Conservation (phyloP, 2,329 filamentous ascomycete species). For the Xylariomycetidae sp. region DNA sequence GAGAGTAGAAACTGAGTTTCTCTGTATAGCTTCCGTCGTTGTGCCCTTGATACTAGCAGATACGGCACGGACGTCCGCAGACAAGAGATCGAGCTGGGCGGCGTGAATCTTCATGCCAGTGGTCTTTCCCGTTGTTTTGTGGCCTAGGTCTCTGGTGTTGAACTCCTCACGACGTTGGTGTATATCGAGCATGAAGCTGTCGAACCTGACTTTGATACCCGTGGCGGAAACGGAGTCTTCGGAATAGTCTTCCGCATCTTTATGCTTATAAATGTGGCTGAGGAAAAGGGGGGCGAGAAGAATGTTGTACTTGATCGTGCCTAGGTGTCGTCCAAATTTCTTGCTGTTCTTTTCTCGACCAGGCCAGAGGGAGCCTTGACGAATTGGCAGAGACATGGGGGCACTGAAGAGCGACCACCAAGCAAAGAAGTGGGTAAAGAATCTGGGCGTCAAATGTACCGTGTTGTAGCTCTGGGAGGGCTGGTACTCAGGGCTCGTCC, state of each 20-base stretch:
- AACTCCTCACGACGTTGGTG: slow-evolving; percentile 93
- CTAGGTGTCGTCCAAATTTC: slow-evolving; percentile 93
- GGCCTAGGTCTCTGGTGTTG: slow-evolving; percentile 70
- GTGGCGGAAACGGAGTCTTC: slow-evolving; percentile 79
- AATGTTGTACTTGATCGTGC: slow-evolving; percentile 97
- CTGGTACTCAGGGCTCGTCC: slow-evolving; percentile 68
- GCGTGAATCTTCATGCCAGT: slow-evolving; percentile 95
- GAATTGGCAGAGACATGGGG: slow-evolving; percentile 87
- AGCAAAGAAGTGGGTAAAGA: slow-evolving; percentile 96
- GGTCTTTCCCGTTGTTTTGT: slow-evolving; percentile 71
- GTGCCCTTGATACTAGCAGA: slow-evolving; percentile 85
- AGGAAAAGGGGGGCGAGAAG: slow-evolving; percentile 88
- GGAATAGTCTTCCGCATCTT: slow-evolving; percentile 81
- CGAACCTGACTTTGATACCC: slow-evolving; percentile 90
- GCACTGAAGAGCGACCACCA: slow-evolving; percentile 98
- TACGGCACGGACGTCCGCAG: slow-evolving; percentile 86
- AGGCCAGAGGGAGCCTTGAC: slow-evolving; percentile 87
- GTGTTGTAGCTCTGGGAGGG: slow-evolving; percentile 92
- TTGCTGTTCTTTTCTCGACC: slow-evolving; percentile 95
- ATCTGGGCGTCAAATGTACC: slow-evolving; percentile 86
- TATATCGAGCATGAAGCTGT: slow-evolving; percentile 95
- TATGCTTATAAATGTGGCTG: slow-evolving; percentile 97
- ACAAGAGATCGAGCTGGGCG: slow-evolving; percentile 85
- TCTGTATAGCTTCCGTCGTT: slow-evolving; percentile 67
- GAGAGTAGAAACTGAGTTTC: slow-evolving; percentile 45